These are phyloP conservation scores for Ensete glaucum DNA, from an alignment of 176 grass and related monocot species.

Conservation along the genomic window DNA sequence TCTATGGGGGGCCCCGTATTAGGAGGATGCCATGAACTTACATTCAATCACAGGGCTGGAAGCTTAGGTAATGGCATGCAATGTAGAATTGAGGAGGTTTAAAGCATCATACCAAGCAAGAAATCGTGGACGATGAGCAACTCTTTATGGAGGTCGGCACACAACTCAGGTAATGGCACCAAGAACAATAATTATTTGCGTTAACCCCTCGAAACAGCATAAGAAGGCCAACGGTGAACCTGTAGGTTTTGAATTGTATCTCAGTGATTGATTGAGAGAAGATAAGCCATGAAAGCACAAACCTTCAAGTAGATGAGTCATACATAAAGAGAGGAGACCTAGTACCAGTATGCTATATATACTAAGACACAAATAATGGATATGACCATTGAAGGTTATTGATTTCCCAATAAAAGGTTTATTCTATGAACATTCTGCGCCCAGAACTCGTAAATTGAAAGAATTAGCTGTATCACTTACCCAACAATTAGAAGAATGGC, in stretches of 20 bases:
- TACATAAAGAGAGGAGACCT: background rate
- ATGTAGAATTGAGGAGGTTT: background rate
- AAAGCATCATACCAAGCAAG: slow-evolving; percentile 33
- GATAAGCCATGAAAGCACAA: background rate
- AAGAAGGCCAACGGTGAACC: slow-evolving; percentile 44
- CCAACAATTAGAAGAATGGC: slow-evolving; percentile 42
- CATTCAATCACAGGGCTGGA: background rate
- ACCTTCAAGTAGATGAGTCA: background rate
- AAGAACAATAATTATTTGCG: slow-evolving; percentile 71
- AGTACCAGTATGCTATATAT: too few species aligned
- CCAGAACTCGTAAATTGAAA: too few species aligned
- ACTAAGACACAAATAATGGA: too few species aligned
- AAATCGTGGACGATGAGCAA: slow-evolving; percentile 37
- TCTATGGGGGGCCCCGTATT: too few species aligned
- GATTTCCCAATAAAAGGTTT: too few species aligned
- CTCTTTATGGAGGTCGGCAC: slow-evolving; percentile 53
- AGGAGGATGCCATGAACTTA: too few species aligned
- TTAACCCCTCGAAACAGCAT: slow-evolving; percentile 65
- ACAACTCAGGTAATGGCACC: slow-evolving; percentile 80
- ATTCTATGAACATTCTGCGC: too few species aligned
- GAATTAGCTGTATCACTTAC: slow-evolving; percentile 15
- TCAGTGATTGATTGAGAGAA: background rate
- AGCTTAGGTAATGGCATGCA: too few species aligned
- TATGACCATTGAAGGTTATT: too few species aligned
- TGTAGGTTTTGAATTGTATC: slow-evolving; percentile 18